phyloP scores from a whole-genome alignment of 495 filamentous ascomycete species.

The Chlorociboria aeruginascens region DNA sequence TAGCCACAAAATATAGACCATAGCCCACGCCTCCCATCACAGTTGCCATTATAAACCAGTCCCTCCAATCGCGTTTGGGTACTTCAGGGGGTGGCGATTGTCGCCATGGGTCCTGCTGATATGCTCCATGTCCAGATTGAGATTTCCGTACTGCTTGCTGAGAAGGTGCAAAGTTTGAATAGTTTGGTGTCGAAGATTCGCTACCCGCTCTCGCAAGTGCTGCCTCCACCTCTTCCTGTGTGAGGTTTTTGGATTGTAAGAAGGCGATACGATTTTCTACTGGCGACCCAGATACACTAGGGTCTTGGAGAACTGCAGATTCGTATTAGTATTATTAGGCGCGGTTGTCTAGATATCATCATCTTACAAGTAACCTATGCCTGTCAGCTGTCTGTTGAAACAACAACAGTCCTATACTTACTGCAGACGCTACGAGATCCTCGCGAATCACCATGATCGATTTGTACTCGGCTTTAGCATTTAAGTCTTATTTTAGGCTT shows the following conservation, averaged over 20 bases:
- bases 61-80: constrained; percentile 86
- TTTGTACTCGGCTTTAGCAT: not conserved
- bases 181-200: constrained; percentile 31
- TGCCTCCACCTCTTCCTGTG: constrained; percentile 82
- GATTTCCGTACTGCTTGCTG: constrained; percentile 40
- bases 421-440: constrained; percentile 74
- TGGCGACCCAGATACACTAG: constrained; percentile 78
- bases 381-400: constrained; percentile 21
- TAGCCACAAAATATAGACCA: constrained; percentile 75
- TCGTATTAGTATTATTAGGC: constrained; percentile 10
- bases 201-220: constrained; percentile 66
- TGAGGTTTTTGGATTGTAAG: constrained; percentile 92
- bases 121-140: constrained; percentile 49
- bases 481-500: too few relatives aligned
- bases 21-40: constrained; percentile 78
- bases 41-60: constrained; percentile 97
- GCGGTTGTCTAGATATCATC: constrained; percentile 9
- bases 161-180: constrained; percentile 34
- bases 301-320: constrained; percentile 75
- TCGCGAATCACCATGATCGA: constrained; percentile 65
- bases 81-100: constrained; percentile 55
- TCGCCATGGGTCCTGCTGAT: constrained; percentile 55
- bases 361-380: constrained; percentile 41
- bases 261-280: constrained; percentile 88
- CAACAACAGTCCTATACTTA: constrained; percentile 28